phyloP scores from a whole-genome alignment of 805 yeast genomes.

The Scheffersomyces stipitis region DNA sequence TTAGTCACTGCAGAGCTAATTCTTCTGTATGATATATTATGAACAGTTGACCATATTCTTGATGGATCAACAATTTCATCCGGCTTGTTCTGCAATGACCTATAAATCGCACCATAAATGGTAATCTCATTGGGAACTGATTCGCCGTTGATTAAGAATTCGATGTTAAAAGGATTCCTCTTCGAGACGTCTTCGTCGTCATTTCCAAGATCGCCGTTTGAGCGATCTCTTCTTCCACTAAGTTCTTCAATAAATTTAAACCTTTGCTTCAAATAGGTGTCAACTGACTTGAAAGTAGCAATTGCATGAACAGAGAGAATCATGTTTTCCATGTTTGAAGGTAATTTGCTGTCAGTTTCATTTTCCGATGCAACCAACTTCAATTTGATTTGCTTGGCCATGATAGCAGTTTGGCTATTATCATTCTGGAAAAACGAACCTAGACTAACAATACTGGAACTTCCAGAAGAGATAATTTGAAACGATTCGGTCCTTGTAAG shows the following conservation, averaged over 20 bases:
- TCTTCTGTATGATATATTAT: conserved; percentile 49
- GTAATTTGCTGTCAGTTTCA: conserved; percentile 12
- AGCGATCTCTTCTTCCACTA: conserved; percentile 8
- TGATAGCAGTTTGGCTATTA: conserved; percentile 48
- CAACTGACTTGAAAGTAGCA: conserved; percentile 56
- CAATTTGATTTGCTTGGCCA: conserved; percentile 72
- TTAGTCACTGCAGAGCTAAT: conserved; percentile 5
- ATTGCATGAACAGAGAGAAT: conserved; percentile 57
- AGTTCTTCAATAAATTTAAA: conserved; percentile 28
- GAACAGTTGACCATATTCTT: conserved; percentile 59
- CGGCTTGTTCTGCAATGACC: conserved; percentile 40
- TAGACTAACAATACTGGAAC: conserved; percentile 1
- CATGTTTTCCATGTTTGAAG: conserved; percentile 28
- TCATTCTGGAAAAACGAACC: conserved; percentile 7
- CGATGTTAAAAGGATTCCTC: conserved; percentile 32
- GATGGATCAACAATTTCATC: conserved; percentile 44
- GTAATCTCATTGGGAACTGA: conserved; percentile 65
- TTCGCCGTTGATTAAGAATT: conserved; percentile 59
- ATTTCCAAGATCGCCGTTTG: conserved; percentile 13
- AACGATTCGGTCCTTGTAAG: conserved; percentile 73
- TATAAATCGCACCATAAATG: conserved; percentile 71
- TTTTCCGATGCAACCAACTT: conserved; percentile 35
- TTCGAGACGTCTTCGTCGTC: conserved; percentile 12
- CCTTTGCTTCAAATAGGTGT: conserved; percentile 45
- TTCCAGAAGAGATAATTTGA: conserved; percentile 56